Evolutionary conservation across 768 basidiomycete genomes (phyloP).

Genomic region (Mycena polygramma): DNA sequence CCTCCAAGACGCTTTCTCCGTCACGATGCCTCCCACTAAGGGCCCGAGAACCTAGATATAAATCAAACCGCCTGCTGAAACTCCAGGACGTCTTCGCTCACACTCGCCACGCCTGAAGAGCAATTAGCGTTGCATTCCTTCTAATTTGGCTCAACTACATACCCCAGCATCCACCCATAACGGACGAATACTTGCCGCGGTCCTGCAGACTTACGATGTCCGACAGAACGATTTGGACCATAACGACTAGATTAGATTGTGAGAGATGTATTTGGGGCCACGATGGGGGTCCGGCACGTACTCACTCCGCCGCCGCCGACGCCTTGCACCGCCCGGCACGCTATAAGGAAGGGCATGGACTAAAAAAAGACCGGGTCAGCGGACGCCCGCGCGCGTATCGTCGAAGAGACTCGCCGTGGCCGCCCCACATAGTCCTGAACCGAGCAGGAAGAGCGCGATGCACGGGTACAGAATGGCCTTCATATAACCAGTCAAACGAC

Average conservation of each 20-base stretch:
- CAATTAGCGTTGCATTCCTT: neutral
- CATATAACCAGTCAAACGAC: neutral
- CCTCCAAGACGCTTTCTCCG: conserved; percentile 28
- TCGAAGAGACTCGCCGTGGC: conserved; percentile 21
- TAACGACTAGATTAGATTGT: conserved; percentile 19
- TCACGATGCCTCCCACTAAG: conserved; percentile 15
- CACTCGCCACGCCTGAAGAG: conserved; percentile 21
- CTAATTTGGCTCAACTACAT: neutral
- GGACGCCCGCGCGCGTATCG: neutral
- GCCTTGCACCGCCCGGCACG: conserved; percentile 28
- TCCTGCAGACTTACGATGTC: conserved; percentile 31
- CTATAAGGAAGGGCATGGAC: conserved; percentile 28
- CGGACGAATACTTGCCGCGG: conserved; percentile 30
- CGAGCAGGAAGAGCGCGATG: conserved; percentile 27
- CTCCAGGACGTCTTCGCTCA: neutral
- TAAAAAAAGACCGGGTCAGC: neutral
- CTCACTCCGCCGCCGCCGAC: conserved; percentile 26
- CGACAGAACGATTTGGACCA: conserved; percentile 29
- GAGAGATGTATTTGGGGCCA: neutral
- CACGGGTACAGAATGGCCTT: conserved; percentile 29
- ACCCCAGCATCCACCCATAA: conserved; percentile 33
- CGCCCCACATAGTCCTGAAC: conserved; percentile 30
- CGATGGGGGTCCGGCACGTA: neutral
- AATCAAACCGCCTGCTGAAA: neutral
- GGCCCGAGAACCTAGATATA: conserved; percentile 21